These are phyloP conservation scores for Torrubiellomyces zombiae DNA, from an alignment of 2,329 filamentous ascomycete species.

Conservation along the genomic window DNA sequence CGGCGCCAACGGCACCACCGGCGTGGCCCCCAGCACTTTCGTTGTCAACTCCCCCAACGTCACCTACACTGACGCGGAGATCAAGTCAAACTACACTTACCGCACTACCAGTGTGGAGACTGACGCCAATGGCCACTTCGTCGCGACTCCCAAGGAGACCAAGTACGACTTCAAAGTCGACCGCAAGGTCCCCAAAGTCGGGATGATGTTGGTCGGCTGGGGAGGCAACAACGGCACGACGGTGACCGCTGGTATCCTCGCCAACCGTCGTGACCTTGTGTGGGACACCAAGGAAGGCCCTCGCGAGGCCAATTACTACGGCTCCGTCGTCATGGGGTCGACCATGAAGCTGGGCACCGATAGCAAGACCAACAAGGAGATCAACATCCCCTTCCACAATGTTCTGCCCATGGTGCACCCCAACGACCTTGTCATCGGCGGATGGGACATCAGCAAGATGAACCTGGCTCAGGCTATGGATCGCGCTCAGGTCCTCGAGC, in stretches of 20 bases:
- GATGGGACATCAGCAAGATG: constrained; percentile 93
- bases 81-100: constrained; percentile 91
- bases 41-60: constrained; percentile 87
- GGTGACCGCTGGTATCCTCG: constrained; percentile 90
- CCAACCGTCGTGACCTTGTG: constrained; percentile 69
- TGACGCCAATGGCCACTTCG: constrained; percentile 56
- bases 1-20: constrained; percentile 24
- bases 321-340: constrained; percentile 90
- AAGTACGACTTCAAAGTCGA: constrained; percentile 96
- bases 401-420: constrained; percentile 94
- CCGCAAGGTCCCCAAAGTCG: constrained; percentile 80
- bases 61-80: constrained; percentile 70
- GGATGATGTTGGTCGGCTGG: constrained; percentile 94
- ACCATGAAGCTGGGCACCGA: constrained; percentile 94
- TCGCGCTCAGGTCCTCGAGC: constrained; percentile 85
- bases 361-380: constrained; percentile 64
- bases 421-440: constrained; percentile 85
- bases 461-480: constrained; percentile 89
- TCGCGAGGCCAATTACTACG: constrained; percentile 88
- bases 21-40: constrained; percentile 49
- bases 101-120: constrained; percentile 74
- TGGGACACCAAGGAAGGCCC: constrained; percentile 92
- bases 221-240: constrained; percentile 98
- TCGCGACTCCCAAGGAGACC: constrained; percentile 75
- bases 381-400: constrained; percentile 93